Evolutionary conservation across 1,139 yeast species (phyloP), one percentile per base, ranked within the genome.

Genomic region (Blastobotrys petasosporus): DNA sequence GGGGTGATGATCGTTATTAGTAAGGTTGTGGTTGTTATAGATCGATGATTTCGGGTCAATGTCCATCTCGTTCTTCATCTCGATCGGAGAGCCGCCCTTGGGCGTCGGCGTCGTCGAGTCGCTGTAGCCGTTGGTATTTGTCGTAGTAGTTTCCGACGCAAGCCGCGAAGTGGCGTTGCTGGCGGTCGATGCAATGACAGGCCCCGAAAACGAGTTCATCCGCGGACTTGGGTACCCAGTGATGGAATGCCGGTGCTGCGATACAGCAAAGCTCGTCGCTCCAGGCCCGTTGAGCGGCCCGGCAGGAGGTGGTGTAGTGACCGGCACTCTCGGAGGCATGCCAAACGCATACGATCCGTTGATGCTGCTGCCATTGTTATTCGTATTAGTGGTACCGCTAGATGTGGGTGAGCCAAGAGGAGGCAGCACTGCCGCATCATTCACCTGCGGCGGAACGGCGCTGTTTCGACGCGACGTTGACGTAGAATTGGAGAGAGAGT

Each of bases 391-490:
- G 48, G 16, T 44, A 36, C 35, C 36, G 47, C 16, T 42, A 39
- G 15, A 37, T 32, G 16, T 20, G 17, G 37, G 39, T 4, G 35
- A 17, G 7, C 40, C 42, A 13, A 47, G 41, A 16, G 49, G 48
- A n/a, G 47, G 48, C 6, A 42, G 46, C n/a, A 44, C 31, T 12
- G 49, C 43, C 16, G 46, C 39, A 10, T 51, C 50, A n/a, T 41
- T 43, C 6, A 20, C 25, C 25, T 20, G 25, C 11, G 54, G 49
- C 2, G 54, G 46, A n/a, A 39, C 38, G 28, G 47, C 60, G 11
- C 61, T 54, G 42, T 59, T 59, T 23, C 64, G 46, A 5, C 66
- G 53, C 5, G 64, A 59, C 41, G 52, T 52, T 5, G 61, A 52
- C 3, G 56, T 56, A n/a, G 56, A 49, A 39, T 48, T 48, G 16